Base-by-base conservation (phyloP, 208 protist genomes). In the Endotrypanum monterogeii region DNA sequence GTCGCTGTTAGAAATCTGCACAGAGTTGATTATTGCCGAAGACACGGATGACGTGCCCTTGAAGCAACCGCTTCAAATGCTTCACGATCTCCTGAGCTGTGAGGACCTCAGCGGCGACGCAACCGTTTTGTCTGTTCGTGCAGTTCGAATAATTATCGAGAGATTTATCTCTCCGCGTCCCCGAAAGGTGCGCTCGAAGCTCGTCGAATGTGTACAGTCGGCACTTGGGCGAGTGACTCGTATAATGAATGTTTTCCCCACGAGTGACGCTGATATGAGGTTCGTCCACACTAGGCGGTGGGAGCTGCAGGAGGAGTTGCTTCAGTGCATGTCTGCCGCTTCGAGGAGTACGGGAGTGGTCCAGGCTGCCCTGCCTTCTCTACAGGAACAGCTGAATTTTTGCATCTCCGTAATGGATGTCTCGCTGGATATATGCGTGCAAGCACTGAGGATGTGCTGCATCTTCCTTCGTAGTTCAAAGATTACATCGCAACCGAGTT, bases 221-320 rank as follows among this genome's bases (percentile, higher is more conserved):
- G 76, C 66, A 1, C 68, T 73, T 20, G 23, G 30, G 1, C 68
- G 63, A 2, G 44, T 63, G 32, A 56, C 61, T 25, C 39, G 30
- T 14, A 44, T 76, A 28, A 35, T 56, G 3, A 1, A 51, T 32
- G 71, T 3, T 35, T 35, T 35, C 18, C 20, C 69, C n/a, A 8
- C 46, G 57, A 51, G 52, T n/a, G 25, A 20, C 44, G 5, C 9
- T 6, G 41, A 28, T 32, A 44, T 82, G 20, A 56, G 25, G 1
- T 90, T 89, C 60, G 71, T 74, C 20, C 80, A 90, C 60, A 88
- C 83, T 1, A 86, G 83, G 25, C 61, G 48, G 8, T 78, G 70
- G 70, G 92, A 96, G 66, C 74, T 96, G 39, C 86, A 83, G 54
- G 89, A 96, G 70, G 92, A 96, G 62, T 58, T 94, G 35, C 79